Percentiles rank a stretch among this genome's conserved stretches.
phyloP scores from a whole-genome alignment of 306 rosid species.

The Benincasa hispida region DNA sequence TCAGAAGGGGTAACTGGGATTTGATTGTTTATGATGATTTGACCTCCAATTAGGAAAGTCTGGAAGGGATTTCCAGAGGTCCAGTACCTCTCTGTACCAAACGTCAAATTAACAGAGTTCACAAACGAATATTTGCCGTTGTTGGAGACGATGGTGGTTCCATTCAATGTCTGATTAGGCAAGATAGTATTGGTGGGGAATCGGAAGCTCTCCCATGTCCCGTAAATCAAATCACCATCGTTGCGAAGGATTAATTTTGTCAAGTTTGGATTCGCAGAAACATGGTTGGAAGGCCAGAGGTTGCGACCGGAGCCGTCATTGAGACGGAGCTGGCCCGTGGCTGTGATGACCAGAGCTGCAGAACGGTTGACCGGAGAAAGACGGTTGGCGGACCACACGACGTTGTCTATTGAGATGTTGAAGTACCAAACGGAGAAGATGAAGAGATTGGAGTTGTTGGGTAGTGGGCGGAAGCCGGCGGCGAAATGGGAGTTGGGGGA shows the following conservation, averaged over 20 bases:
- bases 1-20: slow-evolving; percentile 28
- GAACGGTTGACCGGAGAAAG: slow-evolving; percentile 7
- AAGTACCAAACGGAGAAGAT: slow-evolving; percentile 9
- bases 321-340: slow-evolving; percentile 2
- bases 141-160: slow-evolving; percentile 11
- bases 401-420: not conserved
- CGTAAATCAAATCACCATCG: slow-evolving; percentile 33
- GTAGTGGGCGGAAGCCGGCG: slow-evolving; percentile 8
- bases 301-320: not conserved
- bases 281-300: not conserved
- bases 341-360: not conserved
- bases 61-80: not conserved
- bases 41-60: slow-evolving; percentile 21
- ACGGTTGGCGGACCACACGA: slow-evolving; percentile 12
- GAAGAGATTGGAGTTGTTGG: not conserved
- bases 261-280: slow-evolving; percentile 12
- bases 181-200: slow-evolving; percentile 48
- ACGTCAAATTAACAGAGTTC: slow-evolving; percentile 4
- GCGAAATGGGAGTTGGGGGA: slow-evolving; percentile 9
- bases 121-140: slow-evolving; percentile 30
- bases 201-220: slow-evolving; percentile 38
- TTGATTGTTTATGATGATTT: slow-evolving; percentile 12
- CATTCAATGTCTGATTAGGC: slow-evolving; percentile 32
- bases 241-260: slow-evolving; percentile 21
- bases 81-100: slow-evolving; percentile 23